A percentile compares a stretch with the other conserved stretches of the same genome.
Conservation (phyloP, 805 yeast species). For the Naumovozyma castellii region DNA sequence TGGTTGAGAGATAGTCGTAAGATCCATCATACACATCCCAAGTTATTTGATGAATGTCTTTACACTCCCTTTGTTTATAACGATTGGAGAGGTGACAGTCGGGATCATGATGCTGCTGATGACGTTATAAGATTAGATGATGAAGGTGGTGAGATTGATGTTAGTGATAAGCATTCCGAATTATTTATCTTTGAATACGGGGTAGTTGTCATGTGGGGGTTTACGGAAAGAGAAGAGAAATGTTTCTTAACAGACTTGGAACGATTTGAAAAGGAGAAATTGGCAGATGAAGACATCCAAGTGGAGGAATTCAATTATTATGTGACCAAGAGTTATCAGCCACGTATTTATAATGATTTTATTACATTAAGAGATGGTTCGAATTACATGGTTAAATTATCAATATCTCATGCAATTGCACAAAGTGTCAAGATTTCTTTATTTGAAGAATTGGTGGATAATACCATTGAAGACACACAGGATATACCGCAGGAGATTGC, state of each 20-base stretch:
- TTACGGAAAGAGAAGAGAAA: slow-evolving; percentile 69
- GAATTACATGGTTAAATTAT: slow-evolving; percentile 84
- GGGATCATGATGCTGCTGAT: slow-evolving; percentile 24
- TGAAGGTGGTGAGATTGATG: slow-evolving; percentile 91
- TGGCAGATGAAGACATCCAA: slow-evolving; percentile 77
- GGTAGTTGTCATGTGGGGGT: slow-evolving; percentile 97
- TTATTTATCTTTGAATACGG: slow-evolving; percentile 91
- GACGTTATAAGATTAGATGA: slow-evolving; percentile 68
- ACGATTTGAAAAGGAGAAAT: slow-evolving; percentile 84
- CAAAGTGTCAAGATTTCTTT: slow-evolving; percentile 92
- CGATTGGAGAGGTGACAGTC: slow-evolving; percentile 58
- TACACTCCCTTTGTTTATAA: slow-evolving; percentile 82
- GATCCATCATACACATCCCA: slow-evolving; percentile 70
- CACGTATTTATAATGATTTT: slow-evolving; percentile 90
- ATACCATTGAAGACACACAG: slow-evolving; percentile 94
- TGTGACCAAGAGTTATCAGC: slow-evolving; percentile 88
- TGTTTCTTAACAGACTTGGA: slow-evolving; percentile 77
- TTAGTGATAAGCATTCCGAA: slow-evolving; percentile 68
- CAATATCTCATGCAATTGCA: slow-evolving; percentile 91
- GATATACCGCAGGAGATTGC: slow-evolving; percentile 96
- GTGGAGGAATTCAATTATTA: slow-evolving; percentile 92
- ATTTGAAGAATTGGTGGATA: slow-evolving; percentile 92
- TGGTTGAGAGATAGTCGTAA: slow-evolving; percentile 77
- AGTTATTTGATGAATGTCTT: slow-evolving; percentile 86
- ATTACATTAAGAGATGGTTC: slow-evolving; percentile 82